Evolutionary conservation across 768 basidiomycete species (phyloP).

Genomic region (Tulasnella sp.): DNA sequence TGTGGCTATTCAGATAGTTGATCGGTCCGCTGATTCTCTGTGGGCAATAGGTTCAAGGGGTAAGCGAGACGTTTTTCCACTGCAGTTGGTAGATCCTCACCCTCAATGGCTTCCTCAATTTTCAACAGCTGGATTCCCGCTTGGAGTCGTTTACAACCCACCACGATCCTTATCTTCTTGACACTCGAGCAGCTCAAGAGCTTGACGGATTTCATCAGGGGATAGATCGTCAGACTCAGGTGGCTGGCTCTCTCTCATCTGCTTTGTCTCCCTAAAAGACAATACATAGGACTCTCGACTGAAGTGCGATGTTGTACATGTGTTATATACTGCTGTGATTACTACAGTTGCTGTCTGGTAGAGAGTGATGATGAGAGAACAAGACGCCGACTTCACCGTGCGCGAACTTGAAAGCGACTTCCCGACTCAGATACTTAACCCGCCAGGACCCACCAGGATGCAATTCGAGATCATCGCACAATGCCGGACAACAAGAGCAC

Average conservation of each 20-base stretch:
- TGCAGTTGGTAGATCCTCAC: neutral
- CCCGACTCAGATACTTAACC: neutral
- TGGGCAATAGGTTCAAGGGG: slow-evolving; percentile 48
- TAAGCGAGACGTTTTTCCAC: neutral
- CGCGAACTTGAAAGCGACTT: neutral
- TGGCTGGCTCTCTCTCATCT: too few species aligned
- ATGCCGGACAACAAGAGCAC: slow-evolving; percentile 70
- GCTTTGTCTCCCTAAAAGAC: too few species aligned
- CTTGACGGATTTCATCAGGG: slow-evolving; percentile 3
- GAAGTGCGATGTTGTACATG: neutral
- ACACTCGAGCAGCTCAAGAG: slow-evolving; percentile 43
- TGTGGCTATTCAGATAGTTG: neutral
- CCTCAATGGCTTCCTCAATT: neutral
- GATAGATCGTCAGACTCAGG: neutral
- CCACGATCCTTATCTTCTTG: slow-evolving; percentile 79
- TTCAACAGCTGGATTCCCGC: slow-evolving; percentile 61
- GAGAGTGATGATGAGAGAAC: too few species aligned
- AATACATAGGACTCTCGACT: neutral
- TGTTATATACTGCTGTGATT: neutral
- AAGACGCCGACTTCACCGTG: neutral
- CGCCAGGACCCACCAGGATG: slow-evolving; percentile 29
- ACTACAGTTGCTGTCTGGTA: too few species aligned
- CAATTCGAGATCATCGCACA: slow-evolving; percentile 72
- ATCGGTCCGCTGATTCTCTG: neutral
- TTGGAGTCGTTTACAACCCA: slow-evolving; percentile 76